Conservation (phyloP, 108 stramenopile species). For the Skeletonema costatum region DNA sequence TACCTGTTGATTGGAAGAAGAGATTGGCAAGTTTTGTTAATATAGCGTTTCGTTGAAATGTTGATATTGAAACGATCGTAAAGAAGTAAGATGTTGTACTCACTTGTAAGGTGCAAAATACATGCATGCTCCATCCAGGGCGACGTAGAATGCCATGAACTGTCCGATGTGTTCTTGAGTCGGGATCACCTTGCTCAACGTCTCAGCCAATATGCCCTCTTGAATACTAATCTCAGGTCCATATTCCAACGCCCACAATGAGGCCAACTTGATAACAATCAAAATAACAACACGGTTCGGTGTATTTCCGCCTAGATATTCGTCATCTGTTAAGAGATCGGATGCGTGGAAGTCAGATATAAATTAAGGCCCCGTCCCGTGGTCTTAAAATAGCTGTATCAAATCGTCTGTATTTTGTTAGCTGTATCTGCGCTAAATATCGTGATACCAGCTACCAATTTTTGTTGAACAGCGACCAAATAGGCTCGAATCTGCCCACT, state of each 20-base stretch:
- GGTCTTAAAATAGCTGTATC: too few relatives aligned
- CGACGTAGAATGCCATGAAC: background rate
- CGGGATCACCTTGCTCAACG: background rate
- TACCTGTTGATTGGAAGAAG: background rate
- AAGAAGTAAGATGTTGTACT: background rate
- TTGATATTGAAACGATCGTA: background rate
- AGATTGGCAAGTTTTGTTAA: too few relatives aligned
- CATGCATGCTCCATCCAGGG: background rate
- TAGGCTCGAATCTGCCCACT: too few relatives aligned
- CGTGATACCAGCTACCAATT: too few relatives aligned
- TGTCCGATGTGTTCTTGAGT: background rate
- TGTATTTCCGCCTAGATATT: background rate
- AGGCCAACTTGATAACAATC: background rate
- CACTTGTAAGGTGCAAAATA: background rate
- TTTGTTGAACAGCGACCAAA: too few relatives aligned
- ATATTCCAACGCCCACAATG: background rate
- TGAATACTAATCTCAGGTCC: background rate
- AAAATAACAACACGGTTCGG: background rate
- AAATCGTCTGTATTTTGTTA: too few relatives aligned
- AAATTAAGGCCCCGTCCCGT: too few relatives aligned
- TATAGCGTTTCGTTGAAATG: background rate
- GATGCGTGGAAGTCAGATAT: too few relatives aligned
- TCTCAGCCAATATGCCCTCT: background rate
- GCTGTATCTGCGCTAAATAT: too few relatives aligned
- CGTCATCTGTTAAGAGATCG: background rate